Conservation (phyloP, 2,329 filamentous ascomycete genomes). For the Colletotrichum sp. region DNA sequence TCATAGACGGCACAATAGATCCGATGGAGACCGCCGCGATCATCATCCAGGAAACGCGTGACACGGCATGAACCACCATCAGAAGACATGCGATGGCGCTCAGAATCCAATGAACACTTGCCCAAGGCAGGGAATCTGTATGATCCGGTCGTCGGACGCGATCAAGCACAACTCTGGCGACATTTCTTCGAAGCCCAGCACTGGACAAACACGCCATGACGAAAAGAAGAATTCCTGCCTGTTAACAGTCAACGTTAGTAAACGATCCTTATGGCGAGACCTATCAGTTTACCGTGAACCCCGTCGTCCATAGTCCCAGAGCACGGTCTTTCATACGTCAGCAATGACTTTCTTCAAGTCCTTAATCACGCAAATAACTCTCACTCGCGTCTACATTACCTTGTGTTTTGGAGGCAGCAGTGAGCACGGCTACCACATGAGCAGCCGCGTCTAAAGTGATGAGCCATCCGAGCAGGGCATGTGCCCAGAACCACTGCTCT, state of each 20-base stretch:
- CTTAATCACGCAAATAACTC: no score
- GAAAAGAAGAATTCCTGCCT: background rate
- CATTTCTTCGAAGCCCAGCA: background rate
- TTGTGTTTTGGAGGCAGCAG: background rate
- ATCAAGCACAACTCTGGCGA: background rate
- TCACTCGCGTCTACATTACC: no score
- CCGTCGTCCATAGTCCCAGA: background rate
- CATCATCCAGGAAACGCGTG: background rate
- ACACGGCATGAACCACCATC: background rate
- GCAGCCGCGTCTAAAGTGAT: background rate
- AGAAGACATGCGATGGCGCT: background rate
- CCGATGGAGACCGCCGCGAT: background rate
- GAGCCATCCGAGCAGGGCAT: background rate
- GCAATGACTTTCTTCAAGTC: background rate
- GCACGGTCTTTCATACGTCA: background rate
- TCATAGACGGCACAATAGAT: background rate
- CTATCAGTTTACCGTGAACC: background rate
- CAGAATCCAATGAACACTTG: background rate
- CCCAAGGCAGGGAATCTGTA: background rate
- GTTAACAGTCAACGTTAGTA: background rate
- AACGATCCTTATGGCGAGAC: background rate
- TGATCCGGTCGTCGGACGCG: background rate
- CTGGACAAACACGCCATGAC: background rate
- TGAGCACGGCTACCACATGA: background rate
- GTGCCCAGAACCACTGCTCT: background rate